Percentiles rank a stretch among this genome's conserved stretches.
Conservation (phyloP, 148 eudicot species). For the Camellia lanceoleosa region DNA sequence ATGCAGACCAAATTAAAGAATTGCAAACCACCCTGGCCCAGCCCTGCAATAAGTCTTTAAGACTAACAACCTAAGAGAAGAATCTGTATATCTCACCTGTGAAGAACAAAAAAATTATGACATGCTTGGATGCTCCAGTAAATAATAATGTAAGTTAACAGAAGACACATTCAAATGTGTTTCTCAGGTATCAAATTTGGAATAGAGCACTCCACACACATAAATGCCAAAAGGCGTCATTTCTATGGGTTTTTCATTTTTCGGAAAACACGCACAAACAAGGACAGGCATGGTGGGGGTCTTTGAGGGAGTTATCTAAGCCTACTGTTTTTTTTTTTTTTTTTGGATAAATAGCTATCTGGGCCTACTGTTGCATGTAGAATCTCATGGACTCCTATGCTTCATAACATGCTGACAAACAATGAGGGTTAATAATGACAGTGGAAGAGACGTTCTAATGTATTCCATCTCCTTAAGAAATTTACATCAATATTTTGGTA, state of each 20-base stretch:
- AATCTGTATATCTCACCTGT: constrained; percentile 2
- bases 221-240: neutral
- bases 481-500: neutral
- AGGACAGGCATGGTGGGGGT: neutral
- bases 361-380: neutral
- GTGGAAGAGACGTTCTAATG: neutral
- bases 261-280: neutral
- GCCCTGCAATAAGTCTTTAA: neutral
- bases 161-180: neutral
- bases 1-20: neutral
- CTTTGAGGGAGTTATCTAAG: neutral
- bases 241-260: neutral
- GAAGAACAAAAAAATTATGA: neutral
- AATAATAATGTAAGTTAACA: neutral
- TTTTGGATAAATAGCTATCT: too few relatives aligned
- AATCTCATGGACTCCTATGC: neutral
- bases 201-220: neutral
- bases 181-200: neutral
- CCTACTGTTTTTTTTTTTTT: neutral
- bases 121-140: neutral
- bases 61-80: constrained; percentile 1
- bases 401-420: neutral
- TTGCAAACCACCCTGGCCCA: neutral
- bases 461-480: neutral
- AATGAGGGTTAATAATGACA: neutral